Conservation (phyloP, 1,284 basidiomycete genomes). For the Ceratobasidium sp. region DNA sequence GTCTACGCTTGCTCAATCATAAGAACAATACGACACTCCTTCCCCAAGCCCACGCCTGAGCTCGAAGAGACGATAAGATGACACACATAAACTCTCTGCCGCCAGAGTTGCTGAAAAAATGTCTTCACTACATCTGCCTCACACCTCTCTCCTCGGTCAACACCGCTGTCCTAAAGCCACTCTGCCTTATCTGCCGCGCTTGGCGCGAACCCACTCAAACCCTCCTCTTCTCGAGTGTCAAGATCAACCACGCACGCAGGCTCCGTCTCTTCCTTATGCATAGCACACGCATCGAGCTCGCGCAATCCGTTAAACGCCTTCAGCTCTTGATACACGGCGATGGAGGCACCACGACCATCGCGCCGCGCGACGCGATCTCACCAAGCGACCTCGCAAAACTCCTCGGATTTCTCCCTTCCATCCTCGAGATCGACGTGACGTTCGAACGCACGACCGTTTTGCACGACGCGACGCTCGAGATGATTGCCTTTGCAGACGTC, state of each 20-base stretch:
- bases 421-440: slow-evolving; percentile 35
- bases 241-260: slow-evolving; percentile 29
- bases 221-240: slow-evolving; percentile 32
- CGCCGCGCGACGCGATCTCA: slow-evolving; percentile 27
- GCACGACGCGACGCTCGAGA: slow-evolving; percentile 38
- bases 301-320: slow-evolving; percentile 40
- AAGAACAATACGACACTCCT: too few species aligned
- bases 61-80: neutral
- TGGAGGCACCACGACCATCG: slow-evolving; percentile 29
- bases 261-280: slow-evolving; percentile 36
- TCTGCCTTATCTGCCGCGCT: slow-evolving; percentile 20
- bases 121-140: slow-evolving; percentile 28
- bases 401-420: slow-evolving; percentile 39
- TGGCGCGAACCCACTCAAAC: slow-evolving; percentile 35
- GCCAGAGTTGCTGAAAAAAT: slow-evolving; percentile 31
- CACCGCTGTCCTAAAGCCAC: slow-evolving; percentile 26
- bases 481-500: slow-evolving; percentile 32
- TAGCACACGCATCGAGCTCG: slow-evolving; percentile 30
- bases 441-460: slow-evolving; percentile 42
- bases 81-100: slow-evolving; percentile 19
- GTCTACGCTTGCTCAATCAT: too few species aligned
- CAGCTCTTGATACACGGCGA: slow-evolving; percentile 32
- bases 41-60: too few species aligned
- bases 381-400: slow-evolving; percentile 38
- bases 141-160: slow-evolving; percentile 36